Conservation (phyloP, 2,329 filamentous ascomycete species). For the Aureobasidium pullulans region DNA sequence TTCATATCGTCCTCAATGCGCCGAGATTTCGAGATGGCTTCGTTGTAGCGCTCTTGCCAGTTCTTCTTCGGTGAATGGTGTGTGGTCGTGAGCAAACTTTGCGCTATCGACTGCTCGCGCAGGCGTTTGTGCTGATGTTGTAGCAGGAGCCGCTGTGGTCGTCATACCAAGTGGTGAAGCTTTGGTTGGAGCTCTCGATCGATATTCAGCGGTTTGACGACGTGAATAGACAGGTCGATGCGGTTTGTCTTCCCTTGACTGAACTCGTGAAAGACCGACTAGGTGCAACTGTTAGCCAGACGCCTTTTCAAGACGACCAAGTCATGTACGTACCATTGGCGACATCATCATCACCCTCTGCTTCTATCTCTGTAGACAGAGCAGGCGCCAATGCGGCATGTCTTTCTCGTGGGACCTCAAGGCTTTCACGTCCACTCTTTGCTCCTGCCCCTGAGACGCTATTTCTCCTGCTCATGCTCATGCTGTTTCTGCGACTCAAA, state of each 20-base stretch:
- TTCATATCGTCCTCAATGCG: neutral
- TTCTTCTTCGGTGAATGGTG: slow-evolving; percentile 39
- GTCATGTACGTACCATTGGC: slow-evolving; percentile 34
- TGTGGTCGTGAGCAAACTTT: slow-evolving; percentile 25
- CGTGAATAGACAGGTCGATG: slow-evolving; percentile 15
- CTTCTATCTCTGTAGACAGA: slow-evolving; percentile 31
- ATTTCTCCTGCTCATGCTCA: slow-evolving; percentile 12
- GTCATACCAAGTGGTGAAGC: neutral
- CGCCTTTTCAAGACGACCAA: neutral
- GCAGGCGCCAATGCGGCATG: slow-evolving; percentile 21
- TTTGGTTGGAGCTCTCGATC: neutral
- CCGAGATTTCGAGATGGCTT: slow-evolving; percentile 30
- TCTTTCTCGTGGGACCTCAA: slow-evolving; percentile 17
- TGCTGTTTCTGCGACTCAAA: slow-evolving; percentile 21
- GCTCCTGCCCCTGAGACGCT: slow-evolving; percentile 18
- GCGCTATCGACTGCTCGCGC: neutral
- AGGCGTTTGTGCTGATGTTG: neutral
- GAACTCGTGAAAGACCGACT: slow-evolving; percentile 30
- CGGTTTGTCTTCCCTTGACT: slow-evolving; percentile 22
- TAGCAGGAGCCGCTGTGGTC: neutral
- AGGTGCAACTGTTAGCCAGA: neutral
- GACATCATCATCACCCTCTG: slow-evolving; percentile 40
- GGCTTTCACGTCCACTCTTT: slow-evolving; percentile 11
- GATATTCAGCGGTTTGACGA: slow-evolving; percentile 24
- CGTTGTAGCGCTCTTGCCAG: slow-evolving; percentile 37